phyloP scores from a whole-genome alignment of 2,329 filamentous ascomycete genomes.

The Nothopassalora personata region DNA sequence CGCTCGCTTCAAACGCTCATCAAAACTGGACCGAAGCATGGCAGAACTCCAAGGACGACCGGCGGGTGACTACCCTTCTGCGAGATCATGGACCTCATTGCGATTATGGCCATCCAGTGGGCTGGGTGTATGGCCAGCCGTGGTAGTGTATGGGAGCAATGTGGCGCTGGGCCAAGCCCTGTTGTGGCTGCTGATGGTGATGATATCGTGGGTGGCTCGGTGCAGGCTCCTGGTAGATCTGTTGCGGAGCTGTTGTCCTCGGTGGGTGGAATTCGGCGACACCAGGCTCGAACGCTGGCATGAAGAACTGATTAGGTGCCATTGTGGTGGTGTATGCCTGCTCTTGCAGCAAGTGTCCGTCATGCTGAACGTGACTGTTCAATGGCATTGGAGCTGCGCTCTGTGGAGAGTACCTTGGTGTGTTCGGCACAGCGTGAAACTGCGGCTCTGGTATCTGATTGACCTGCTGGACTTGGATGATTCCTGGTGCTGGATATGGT shows the following conservation, averaged over 20 bases:
- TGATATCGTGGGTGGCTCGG: slow-evolving; percentile 2
- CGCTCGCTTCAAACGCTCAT: slow-evolving; percentile 14
- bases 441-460: slow-evolving; percentile 20
- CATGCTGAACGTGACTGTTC: slow-evolving; percentile 5
- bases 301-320: slow-evolving; percentile 13
- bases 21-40: slow-evolving; percentile 1
- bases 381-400: slow-evolving; percentile 11
- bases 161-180: slow-evolving; percentile 9
- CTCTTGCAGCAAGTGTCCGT: neutral
- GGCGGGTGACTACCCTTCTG: neutral
- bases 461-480: slow-evolving; percentile 16
- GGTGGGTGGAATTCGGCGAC: slow-evolving; percentile 13
- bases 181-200: slow-evolving; percentile 6
- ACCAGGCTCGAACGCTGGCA: slow-evolving; percentile 9
- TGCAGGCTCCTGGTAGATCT: neutral
- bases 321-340: slow-evolving; percentile 7
- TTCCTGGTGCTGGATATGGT: slow-evolving; percentile 8
- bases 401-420: slow-evolving; percentile 15
- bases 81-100: neutral
- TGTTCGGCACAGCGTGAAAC: slow-evolving; percentile 18
- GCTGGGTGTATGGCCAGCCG: slow-evolving; percentile 8
- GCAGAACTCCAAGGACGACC: neutral
- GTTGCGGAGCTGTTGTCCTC: neutral
- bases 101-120: slow-evolving; percentile 1
- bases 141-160: slow-evolving; percentile 11